Base-by-base conservation (phyloP, 2,329 filamentous ascomycete species). In the Corniculantispora saksenae region DNA sequence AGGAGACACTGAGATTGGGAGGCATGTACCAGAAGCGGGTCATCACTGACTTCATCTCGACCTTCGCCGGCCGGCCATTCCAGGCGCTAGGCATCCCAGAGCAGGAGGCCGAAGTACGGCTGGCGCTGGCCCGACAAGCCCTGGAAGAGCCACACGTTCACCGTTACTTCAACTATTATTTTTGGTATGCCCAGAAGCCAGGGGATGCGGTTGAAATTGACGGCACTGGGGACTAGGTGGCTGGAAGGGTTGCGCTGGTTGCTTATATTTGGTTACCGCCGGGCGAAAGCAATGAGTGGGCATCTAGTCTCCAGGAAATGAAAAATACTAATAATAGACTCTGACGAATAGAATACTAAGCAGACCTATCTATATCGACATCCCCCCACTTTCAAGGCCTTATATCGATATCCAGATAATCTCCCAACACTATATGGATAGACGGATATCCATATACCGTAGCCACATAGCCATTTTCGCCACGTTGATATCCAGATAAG, bases 1-100 rank as follows among this genome's bases (percentile, higher is more conserved):
- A 83, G 64, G 75, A 75, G 72, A 67, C 69, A 7, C 71, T 80
- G 27, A 77, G 80, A 60, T 75, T 77, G 3, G 71, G 81, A 1
- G 82, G 82, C 3, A 70, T 79, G 38, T 77, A 83, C 65, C 82
- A 81, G 78, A 76, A 79, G 64, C 75, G 77, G 12, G 77, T 78
- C 38, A 73, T 82, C 15, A 66, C 74, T 21, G 78, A 82, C 38
- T 75, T 78, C 6, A 76, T 83, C 1, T 78, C 78, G 47, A 79
- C 79, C 0, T 74, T 80, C 48, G 76, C 80, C 2, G 73, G 76
- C 5, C 80, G 80, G 61, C 80, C 81, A 0, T 71, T 83, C 50
- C 72, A 71, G 13, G 78, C 79, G 1, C 69, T 78, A 13, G 79
- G 77, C 1, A 70, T 79, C 35, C 71, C 76, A 0, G 66, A 70